These are phyloP conservation scores for Cryptococcus jaspeensis DNA, from an alignment of 1,284 basidiomycete species.

Conservation along the genomic window DNA sequence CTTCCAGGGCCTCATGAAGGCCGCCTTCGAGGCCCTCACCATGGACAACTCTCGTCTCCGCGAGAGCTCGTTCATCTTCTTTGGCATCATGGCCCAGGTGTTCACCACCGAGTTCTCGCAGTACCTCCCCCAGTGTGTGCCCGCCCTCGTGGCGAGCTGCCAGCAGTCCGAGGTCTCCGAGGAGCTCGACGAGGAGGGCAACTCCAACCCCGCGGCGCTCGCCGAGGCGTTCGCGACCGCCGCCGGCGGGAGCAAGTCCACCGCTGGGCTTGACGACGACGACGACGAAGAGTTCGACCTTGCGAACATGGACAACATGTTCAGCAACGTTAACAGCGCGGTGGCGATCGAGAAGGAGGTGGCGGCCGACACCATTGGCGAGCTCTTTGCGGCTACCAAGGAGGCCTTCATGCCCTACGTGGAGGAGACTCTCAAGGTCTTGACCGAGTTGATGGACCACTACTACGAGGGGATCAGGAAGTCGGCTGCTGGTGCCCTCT, in stretches of 20 bases:
- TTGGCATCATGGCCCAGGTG: conserved; percentile 94
- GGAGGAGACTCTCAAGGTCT: conserved; percentile 69
- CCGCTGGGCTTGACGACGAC: conserved; percentile 59
- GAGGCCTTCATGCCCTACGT: conserved; percentile 83
- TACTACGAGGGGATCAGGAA: conserved; percentile 99
- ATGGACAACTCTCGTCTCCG: conserved; percentile 81
- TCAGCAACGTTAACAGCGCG: conserved; percentile 78
- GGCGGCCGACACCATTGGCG: conserved; percentile 93
- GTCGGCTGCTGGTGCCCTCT: conserved; percentile 82
- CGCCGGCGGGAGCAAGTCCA: conserved; percentile 58
- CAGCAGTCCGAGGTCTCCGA: conserved; percentile 64
- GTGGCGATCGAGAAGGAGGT: conserved; percentile 99
- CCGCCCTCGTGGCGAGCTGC: conserved; percentile 79
- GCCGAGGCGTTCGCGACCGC: conserved; percentile 63
- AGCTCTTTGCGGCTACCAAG: conserved; percentile 81
- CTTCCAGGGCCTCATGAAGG: conserved; percentile 93
- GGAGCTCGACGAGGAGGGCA: conserved; percentile 59
- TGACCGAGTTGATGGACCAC: conserved; percentile 79
- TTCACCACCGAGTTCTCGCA: conserved; percentile 91
- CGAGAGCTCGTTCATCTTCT: conserved; percentile 98
- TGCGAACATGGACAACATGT: conserved; percentile 69
- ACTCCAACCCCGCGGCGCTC: conserved; percentile 35
- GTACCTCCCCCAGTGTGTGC: conserved; percentile 84
- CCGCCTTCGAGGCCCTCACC: conserved; percentile 86
- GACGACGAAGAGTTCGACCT: conserved; percentile 71